phyloP scores from a whole-genome alignment of 2,329 filamentous ascomycete genomes.

The Zasmidium cellare region DNA sequence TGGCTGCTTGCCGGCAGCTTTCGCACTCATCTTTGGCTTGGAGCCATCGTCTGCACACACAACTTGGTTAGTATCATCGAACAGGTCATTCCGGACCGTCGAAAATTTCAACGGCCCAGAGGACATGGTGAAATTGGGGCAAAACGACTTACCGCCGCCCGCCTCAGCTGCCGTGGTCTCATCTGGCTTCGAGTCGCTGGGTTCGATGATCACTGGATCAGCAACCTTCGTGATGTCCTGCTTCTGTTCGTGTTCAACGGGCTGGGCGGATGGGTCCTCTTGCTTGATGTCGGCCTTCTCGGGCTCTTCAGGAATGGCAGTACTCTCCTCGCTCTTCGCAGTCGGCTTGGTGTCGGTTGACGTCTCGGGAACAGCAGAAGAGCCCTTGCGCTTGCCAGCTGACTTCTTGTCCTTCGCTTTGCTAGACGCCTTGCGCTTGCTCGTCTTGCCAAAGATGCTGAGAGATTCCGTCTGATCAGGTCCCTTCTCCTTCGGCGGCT shows the following conservation, averaged over 20 bases:
- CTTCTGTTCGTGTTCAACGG: background rate
- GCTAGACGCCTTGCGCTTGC: slow-evolving; percentile 11
- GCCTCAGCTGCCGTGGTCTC: too few species aligned
- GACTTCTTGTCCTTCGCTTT: slow-evolving; percentile 15
- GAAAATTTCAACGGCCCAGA: too few species aligned
- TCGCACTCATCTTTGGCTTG: background rate
- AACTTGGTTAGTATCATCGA: background rate
- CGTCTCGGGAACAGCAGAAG: slow-evolving; percentile 3
- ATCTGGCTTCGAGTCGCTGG: too few species aligned
- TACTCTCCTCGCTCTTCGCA: background rate
- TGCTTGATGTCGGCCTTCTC: background rate
- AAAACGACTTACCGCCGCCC: too few species aligned
- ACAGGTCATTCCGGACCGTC: too few species aligned
- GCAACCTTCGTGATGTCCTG: background rate
- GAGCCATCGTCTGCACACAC: background rate
- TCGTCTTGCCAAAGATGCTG: slow-evolving; percentile 29
- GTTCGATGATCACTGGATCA: too few species aligned
- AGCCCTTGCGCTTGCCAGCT: slow-evolving; percentile 4
- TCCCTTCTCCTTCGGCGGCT: slow-evolving; percentile 27
- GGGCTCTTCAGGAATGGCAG: background rate
- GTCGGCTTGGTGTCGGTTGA: background rate
- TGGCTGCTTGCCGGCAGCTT: background rate
- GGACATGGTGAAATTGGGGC: too few species aligned
- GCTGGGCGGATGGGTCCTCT: background rate
- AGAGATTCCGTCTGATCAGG: slow-evolving; percentile 38